These are phyloP conservation scores for Microsporum canis DNA, from an alignment of 2,329 filamentous ascomycete genomes.

Conservation along the genomic window DNA sequence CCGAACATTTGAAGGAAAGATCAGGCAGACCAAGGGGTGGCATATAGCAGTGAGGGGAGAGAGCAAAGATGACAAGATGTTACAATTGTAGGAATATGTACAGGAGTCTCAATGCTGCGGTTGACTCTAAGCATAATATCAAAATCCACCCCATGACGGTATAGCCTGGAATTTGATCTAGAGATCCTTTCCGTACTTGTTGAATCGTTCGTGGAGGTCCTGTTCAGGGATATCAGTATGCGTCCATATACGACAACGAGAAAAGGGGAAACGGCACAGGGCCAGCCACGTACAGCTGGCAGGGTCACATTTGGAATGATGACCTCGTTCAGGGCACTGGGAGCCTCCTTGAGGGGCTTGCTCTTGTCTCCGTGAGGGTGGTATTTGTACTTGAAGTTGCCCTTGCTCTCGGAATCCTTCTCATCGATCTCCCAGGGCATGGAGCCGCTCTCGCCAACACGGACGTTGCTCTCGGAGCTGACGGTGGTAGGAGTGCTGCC, in stretches of 20 bases:
- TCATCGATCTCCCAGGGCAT: constrained; percentile 83
- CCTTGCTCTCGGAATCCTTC: constrained; percentile 49
- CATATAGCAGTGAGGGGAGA: neutral
- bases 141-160: neutral
- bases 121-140: neutral
- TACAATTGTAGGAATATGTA: constrained; percentile 4
- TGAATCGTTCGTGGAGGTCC: constrained; percentile 91
- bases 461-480: constrained; percentile 68
- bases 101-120: neutral
- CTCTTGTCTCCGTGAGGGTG: constrained; percentile 73
- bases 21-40: neutral
- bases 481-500: constrained; percentile 75
- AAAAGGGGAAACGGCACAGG: neutral
- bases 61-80: neutral
- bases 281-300: constrained; percentile 55
- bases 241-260: constrained; percentile 9
- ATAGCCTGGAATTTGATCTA: constrained; percentile 3
- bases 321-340: constrained; percentile 88
- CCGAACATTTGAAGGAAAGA: neutral
- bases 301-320: constrained; percentile 88
- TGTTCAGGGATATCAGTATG: constrained; percentile 26
- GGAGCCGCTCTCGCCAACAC: constrained; percentile 55
- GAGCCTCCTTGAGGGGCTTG: constrained; percentile 71
- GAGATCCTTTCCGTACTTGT: constrained; percentile 98
- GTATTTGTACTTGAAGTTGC: constrained; percentile 59